Conservation (phyloP, 768 basidiomycete genomes). For the Baorangia bicolor region DNA sequence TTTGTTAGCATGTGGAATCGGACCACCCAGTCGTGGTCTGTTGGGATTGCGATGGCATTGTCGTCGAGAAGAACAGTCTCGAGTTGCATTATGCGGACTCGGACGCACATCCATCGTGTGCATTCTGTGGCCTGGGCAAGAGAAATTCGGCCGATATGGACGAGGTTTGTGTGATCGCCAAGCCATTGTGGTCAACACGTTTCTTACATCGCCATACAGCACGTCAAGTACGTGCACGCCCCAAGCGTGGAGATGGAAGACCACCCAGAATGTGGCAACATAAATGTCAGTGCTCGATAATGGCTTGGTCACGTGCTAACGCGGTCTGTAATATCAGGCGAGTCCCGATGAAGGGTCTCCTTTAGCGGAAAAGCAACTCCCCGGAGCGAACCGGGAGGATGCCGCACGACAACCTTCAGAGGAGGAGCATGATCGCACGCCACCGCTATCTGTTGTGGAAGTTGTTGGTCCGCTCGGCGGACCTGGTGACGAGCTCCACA, state of each 20-base stretch:
- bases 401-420: not conserved
- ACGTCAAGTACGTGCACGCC: conserved; percentile 18
- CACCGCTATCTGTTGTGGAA: not conserved
- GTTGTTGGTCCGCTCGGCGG: not conserved
- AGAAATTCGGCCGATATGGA: conserved; percentile 15
- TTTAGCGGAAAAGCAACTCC: not conserved
- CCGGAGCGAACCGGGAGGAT: not conserved
- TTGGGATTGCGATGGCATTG: conserved; percentile 30
- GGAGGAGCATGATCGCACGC: not conserved
- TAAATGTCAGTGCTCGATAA: conserved; percentile 1
- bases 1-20: conserved; percentile 21
- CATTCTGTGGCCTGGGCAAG: conserved; percentile 17
- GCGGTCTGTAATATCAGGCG: conserved; percentile 1
- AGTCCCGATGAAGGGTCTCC: not conserved
- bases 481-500: not conserved
- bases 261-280: not conserved
- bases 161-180: conserved; percentile 17
- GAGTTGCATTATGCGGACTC: conserved; percentile 25
- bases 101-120: conserved; percentile 22
- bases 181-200: not conserved
- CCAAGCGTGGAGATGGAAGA: conserved; percentile 1
- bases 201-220: conserved; percentile 16
- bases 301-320: conserved; percentile 1
- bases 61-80: conserved; percentile 21
- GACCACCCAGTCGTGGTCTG: conserved; percentile 28